Conservation (phyloP, 495 filamentous ascomycete genomes). For the Penicillium mononematosum region DNA sequence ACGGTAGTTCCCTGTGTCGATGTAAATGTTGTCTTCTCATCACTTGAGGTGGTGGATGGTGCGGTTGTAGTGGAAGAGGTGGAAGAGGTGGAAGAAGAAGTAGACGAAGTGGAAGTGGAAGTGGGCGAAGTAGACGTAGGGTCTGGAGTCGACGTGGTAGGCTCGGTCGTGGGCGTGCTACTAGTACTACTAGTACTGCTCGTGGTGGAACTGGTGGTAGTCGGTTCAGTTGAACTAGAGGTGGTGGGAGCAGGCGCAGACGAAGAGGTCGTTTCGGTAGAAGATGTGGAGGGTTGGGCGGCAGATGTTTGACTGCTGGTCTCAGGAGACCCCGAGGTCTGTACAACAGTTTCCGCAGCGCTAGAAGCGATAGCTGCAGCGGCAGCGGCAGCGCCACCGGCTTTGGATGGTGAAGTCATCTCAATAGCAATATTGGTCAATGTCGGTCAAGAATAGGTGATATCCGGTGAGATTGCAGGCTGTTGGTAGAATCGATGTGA, state of each 20-base stretch:
- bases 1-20: constrained; percentile 26
- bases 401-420: not conserved
- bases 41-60: constrained; percentile 1
- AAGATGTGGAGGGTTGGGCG: constrained; percentile 17
- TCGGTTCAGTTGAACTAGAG: constrained; percentile 13
- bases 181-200: constrained; percentile 29
- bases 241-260: constrained; percentile 6
- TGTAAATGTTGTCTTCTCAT: constrained; percentile 13
- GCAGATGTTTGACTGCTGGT: constrained; percentile 1
- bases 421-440: not conserved
- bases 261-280: not conserved
- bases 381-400: not conserved
- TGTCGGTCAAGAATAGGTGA: not conserved
- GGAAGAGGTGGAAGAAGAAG: constrained; percentile 11
- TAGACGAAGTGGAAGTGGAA: constrained; percentile 16
- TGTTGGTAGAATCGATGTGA: constrained; percentile 9
- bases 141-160: constrained; percentile 25
- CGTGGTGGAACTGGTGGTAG: constrained; percentile 16
- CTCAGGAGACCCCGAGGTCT: not conserved
- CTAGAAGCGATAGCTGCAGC: not conserved
- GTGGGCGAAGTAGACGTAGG: constrained; percentile 23
- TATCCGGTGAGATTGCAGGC: not conserved
- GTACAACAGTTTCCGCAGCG: not conserved
- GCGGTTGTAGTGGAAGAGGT: constrained; percentile 15
- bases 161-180: constrained; percentile 27